Evolutionary conservation across 768 basidiomycete genomes (phyloP).

Genomic region (Podaxis pistillaris): DNA sequence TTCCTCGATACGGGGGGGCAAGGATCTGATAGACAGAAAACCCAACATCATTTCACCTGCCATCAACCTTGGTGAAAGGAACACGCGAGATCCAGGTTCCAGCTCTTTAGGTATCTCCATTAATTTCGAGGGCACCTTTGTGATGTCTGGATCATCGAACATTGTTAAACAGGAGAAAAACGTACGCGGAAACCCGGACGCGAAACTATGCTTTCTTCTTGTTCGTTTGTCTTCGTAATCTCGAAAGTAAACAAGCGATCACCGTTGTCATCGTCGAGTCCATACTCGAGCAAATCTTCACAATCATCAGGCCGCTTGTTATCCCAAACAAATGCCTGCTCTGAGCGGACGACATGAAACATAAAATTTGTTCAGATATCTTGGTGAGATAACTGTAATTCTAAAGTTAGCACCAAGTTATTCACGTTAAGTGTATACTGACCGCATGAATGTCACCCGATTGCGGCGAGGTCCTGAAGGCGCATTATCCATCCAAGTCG

Average conservation of each 20-base stretch:
- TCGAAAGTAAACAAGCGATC: slow-evolving; percentile 54
- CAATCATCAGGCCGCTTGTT: slow-evolving; percentile 26
- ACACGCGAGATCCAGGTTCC: not conserved
- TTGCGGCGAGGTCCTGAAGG: slow-evolving; percentile 44
- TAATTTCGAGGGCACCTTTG: not conserved
- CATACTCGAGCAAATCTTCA: slow-evolving; percentile 23
- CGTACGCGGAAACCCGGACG: slow-evolving; percentile 47
- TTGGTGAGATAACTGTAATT: slow-evolving; percentile 53
- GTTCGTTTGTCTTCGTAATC: slow-evolving; percentile 52
- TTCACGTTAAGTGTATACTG: slow-evolving; percentile 9
- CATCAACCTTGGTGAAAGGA: slow-evolving; percentile 1
- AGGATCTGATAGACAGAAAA: not conserved
- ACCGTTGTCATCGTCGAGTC: slow-evolving; percentile 38
- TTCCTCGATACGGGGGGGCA: not conserved
- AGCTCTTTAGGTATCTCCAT: not conserved
- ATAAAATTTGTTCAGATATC: slow-evolving; percentile 53
- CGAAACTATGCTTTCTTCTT: slow-evolving; percentile 47
- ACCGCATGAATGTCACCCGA: slow-evolving; percentile 64
- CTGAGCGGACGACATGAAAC: slow-evolving; percentile 50
- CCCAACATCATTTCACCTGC: not conserved
- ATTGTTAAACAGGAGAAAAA: not conserved
- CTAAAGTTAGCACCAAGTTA: not conserved
- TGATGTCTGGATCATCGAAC: not conserved
- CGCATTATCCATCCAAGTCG: slow-evolving; percentile 55
- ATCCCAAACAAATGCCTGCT: slow-evolving; percentile 44